phyloP scores from a whole-genome alignment of 2,329 filamentous ascomycete genomes.

The Aspergillus sp. region DNA sequence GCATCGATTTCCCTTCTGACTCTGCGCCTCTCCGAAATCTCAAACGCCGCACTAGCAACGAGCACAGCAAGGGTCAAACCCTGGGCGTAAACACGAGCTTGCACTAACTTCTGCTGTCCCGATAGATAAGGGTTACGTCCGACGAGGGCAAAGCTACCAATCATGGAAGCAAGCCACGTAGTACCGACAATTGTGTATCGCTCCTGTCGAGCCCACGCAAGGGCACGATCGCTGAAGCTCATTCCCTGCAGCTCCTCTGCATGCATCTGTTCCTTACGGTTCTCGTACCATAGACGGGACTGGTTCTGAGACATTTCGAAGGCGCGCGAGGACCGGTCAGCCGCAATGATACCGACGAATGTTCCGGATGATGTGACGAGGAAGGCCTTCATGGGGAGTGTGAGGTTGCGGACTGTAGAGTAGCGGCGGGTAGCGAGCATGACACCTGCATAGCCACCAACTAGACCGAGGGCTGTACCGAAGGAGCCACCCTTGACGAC shows the following conservation, averaged over 20 bases:
- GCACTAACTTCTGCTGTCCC: conserved; percentile 82
- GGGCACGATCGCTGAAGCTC: conserved; percentile 58
- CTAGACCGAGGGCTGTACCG: conserved; percentile 69
- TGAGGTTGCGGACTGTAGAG: conserved; percentile 75
- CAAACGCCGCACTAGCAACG: conserved; percentile 77
- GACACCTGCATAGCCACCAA: conserved; percentile 67
- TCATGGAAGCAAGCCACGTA: conserved; percentile 81
- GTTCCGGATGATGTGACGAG: conserved; percentile 79
- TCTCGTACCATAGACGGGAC: conserved; percentile 65
- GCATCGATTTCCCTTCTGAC: conserved; percentile 53
- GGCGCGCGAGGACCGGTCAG: conserved; percentile 69
- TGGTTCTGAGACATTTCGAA: conserved; percentile 73
- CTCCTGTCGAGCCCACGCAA: conserved; percentile 75
- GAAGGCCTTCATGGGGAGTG: conserved; percentile 87
- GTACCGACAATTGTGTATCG: conserved; percentile 82
- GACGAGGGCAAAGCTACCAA: conserved; percentile 70
- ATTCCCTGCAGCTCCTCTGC: conserved; percentile 58
- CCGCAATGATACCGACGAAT: conserved; percentile 83
- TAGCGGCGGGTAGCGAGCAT: conserved; percentile 69
- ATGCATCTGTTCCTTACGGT: conserved; percentile 56
- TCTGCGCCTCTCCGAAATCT: conserved; percentile 73
- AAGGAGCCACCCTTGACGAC: conserved; percentile 77
- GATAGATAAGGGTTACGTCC: conserved; percentile 73
- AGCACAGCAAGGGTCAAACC: conserved; percentile 82
- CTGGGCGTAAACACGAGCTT: conserved; percentile 93